phyloP scores from a whole-genome alignment of 2,329 filamentous ascomycete genomes.

The Lizonia empirigonia region DNA sequence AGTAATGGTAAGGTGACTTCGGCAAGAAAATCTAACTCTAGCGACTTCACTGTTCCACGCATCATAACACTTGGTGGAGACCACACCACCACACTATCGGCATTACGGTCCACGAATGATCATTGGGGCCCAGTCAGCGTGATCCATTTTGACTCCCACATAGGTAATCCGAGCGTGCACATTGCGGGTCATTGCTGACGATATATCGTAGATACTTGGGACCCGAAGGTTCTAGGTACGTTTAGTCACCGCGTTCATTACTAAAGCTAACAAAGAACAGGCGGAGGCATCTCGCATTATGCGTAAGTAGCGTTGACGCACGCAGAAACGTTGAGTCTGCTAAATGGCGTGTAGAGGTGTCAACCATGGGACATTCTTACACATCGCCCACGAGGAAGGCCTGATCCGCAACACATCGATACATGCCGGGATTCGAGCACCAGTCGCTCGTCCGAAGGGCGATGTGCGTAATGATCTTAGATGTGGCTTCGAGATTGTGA shows the following conservation, averaged over 20 bases:
- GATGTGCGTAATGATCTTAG: constrained; percentile 63
- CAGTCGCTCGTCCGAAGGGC: constrained; percentile 54
- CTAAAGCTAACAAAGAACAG: constrained; percentile 31
- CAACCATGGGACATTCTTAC: constrained; percentile 67
- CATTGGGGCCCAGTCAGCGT: constrained; percentile 62
- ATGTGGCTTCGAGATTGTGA: constrained; percentile 65
- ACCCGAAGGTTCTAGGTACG: constrained; percentile 59
- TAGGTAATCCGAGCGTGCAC: constrained; percentile 41
- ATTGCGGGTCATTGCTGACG: neutral
- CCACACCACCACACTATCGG: constrained; percentile 62
- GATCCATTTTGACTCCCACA: constrained; percentile 63
- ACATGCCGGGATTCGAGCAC: constrained; percentile 66
- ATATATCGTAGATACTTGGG: constrained; percentile 57
- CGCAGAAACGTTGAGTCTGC: neutral
- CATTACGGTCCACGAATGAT: constrained; percentile 55
- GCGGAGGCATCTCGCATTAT: constrained; percentile 65
- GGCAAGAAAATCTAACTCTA: constrained; percentile 53
- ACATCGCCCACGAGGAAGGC: constrained; percentile 67
- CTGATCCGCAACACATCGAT: constrained; percentile 64
- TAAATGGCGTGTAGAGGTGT: constrained; percentile 47
- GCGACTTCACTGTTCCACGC: constrained; percentile 53
- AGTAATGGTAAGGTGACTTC: constrained; percentile 49
- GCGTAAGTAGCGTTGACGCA: constrained; percentile 52
- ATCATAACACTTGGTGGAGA: constrained; percentile 62
- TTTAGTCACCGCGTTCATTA: neutral